A percentile compares a stretch with the other conserved stretches of the same genome.
Conservation (phyloP, 352 stramenopile genomes). For the Elongisporangium undulatum region DNA sequence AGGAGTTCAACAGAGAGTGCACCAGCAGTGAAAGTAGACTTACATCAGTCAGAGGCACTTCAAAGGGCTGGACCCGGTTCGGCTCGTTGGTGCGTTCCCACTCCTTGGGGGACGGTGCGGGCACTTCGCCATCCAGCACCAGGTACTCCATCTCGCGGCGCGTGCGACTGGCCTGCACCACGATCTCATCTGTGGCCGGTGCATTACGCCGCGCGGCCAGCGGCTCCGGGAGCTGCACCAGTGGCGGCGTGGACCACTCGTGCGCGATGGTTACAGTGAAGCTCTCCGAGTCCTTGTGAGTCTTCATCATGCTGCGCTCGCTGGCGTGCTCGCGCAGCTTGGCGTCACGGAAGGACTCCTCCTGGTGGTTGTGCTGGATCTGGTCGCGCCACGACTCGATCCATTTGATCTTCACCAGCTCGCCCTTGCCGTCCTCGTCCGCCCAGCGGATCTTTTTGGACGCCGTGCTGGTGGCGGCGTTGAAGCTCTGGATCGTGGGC, state of each 20-base stretch:
- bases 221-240: constrained; percentile 56
- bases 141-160: constrained; percentile 82
- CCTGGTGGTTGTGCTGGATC: constrained; percentile 44
- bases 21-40: neutral
- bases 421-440: constrained; percentile 57
- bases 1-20: neutral
- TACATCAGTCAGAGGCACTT: constrained; percentile 71
- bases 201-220: constrained; percentile 31
- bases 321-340: constrained; percentile 83
- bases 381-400: constrained; percentile 86
- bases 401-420: constrained; percentile 77
- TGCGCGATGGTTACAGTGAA: constrained; percentile 46
- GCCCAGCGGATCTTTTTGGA: constrained; percentile 75
- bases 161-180: constrained; percentile 56
- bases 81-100: constrained; percentile 66
- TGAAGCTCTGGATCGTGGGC: constrained; percentile 83
- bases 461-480: constrained; percentile 30
- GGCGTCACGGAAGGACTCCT: constrained; percentile 74
- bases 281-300: constrained; percentile 52
- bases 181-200: constrained; percentile 54
- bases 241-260: constrained; percentile 62
- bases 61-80: constrained; percentile 43
- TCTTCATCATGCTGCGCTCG: constrained; percentile 58
- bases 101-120: constrained; percentile 70
- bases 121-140: constrained; percentile 76